Evolutionary conservation across 139 green algal genomes (phyloP), one percentile per base, ranked within the genome.

Genomic region (Helicosporidium sp.): DNA sequence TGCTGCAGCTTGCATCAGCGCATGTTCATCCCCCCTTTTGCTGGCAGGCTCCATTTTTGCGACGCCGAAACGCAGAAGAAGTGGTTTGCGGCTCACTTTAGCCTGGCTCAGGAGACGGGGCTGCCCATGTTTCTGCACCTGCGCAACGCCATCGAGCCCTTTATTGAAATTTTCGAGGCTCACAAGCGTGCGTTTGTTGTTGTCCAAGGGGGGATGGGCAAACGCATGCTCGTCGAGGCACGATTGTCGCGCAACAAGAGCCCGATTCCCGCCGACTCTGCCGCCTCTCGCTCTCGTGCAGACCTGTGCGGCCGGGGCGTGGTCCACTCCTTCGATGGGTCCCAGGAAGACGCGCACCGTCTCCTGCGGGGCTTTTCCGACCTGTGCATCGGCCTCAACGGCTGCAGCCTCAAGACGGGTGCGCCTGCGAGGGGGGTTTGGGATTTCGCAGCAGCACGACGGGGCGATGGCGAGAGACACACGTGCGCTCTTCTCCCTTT

Each of bases 71-170:
- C 60, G 34, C 79, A 90, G 56, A 53, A 41, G 25, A 55, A 43
- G 35, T 77, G 54, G 43, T 90, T 92, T 41, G 51, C n/a, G 20
- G 18, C 19, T 25, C 81, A 92, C 52, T 79, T 92, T 37, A 44
- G 58, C 10, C 51, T 93, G 29, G 68, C 75, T 0, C 15, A 50
- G 15, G 37, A 43, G 16, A 60, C 49, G 4, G 35, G 65, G 23
- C 68, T 91, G 53, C 81, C 81, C 25, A 77, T 92, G 76, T 93
- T 93, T 45, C 62, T 93, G 44, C 82, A 93, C 66, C 64, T 87
- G 54, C 60, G 82, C 1, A 72, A 60, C 3, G 77, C 73, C 1
- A 59, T 61, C 5, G 60, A 60, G 8, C 78, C 91, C 60, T 84
- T 92, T 47, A 20, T 92, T 4, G 44, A 61, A 3, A 77, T 90